Evolutionary conservation across 768 basidiomycete genomes (phyloP).

Genomic region (Leccinum disarticulatum): DNA sequence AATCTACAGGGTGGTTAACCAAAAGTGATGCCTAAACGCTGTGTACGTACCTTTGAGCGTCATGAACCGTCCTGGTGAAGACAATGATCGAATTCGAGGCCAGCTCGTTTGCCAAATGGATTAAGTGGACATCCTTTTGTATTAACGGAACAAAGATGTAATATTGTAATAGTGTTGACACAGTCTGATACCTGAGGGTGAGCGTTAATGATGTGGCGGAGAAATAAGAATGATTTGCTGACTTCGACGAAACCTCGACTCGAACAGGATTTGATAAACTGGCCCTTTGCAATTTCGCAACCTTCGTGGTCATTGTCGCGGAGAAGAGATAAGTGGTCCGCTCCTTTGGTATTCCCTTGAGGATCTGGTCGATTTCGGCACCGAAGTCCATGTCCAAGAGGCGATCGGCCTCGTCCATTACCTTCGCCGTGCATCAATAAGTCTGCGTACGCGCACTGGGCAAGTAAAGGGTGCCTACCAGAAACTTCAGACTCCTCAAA

Average conservation of each 20-base stretch:
- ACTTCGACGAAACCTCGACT: slow-evolving; percentile 94
- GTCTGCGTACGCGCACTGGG: not conserved
- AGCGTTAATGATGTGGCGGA: not conserved
- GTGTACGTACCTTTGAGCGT: slow-evolving; percentile 69
- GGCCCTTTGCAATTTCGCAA: slow-evolving; percentile 92
- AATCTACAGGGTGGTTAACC: slow-evolving; percentile 45
- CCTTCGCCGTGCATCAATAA: slow-evolving; percentile 46
- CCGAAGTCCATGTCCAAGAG: slow-evolving; percentile 97
- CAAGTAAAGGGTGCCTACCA: slow-evolving; percentile 51
- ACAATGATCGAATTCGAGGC: slow-evolving; percentile 93
- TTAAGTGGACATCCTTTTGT: slow-evolving; percentile 88
- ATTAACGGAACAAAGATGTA: slow-evolving; percentile 91
- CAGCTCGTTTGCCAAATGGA: slow-evolving; percentile 85
- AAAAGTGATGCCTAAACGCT: not conserved
- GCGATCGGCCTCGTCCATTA: slow-evolving; percentile 97
- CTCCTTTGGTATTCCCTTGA: slow-evolving; percentile 92
- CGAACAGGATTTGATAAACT: slow-evolving; percentile 91
- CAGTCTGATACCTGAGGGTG: slow-evolving; percentile 83
- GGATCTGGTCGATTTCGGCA: slow-evolving; percentile 91
- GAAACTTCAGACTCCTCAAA: slow-evolving; percentile 78
- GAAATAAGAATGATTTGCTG: slow-evolving; percentile 27
- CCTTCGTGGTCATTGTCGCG: slow-evolving; percentile 98
- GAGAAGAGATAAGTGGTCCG: slow-evolving; percentile 96
- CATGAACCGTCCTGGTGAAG: slow-evolving; percentile 94
- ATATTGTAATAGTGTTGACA: slow-evolving; percentile 91